Conservation (phyloP, 2,329 filamentous ascomycete genomes). For the Remersonia thermophila region DNA sequence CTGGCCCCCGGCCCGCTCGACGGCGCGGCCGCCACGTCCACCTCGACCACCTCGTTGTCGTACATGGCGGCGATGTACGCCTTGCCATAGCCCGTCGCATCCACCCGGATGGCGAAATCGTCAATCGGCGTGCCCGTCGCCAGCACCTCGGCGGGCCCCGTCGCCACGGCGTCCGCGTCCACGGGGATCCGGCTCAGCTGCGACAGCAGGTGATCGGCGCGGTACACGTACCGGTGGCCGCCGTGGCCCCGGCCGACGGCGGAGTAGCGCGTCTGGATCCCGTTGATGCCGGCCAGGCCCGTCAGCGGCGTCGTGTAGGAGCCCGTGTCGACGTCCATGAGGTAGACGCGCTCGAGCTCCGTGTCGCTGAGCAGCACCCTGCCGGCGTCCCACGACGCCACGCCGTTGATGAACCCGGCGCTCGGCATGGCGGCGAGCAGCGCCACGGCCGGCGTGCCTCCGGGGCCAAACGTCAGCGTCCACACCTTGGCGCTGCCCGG, state of each 20-base stretch:
- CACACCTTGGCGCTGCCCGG: constrained; percentile 9
- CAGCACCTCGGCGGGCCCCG: constrained; percentile 40
- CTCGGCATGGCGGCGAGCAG: constrained; percentile 7
- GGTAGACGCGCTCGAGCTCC: constrained; percentile 3
- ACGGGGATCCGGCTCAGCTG: constrained; percentile 5
- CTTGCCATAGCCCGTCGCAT: constrained; percentile 1
- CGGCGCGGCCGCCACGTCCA: constrained; percentile 2
- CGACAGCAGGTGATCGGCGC: background rate
- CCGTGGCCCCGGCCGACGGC: background rate
- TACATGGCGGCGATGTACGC: constrained; percentile 5
- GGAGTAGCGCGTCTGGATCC: constrained; percentile 1
- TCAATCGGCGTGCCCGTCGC: constrained; percentile 11
- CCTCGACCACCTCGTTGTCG: constrained; percentile 2
- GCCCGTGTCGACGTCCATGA: constrained; percentile 8
- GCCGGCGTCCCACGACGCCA: constrained; percentile 1
- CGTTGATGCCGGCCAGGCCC: constrained; percentile 9
- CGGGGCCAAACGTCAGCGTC: constrained; percentile 2
- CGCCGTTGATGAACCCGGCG: constrained; percentile 9
- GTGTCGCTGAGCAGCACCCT: constrained; percentile 9
- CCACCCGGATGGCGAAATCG: constrained; percentile 6
- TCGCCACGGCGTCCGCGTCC: constrained; percentile 38
- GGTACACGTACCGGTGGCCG: constrained; percentile 4
- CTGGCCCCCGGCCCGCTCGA: background rate
- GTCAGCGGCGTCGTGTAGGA: constrained; percentile 5
- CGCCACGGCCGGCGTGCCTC: background rate